Percentiles rank a stretch among this genome's conserved stretches.
These are phyloP conservation scores for Yarrowia galli DNA, from an alignment of 1,139 yeast genomes.

Conservation along the genomic window DNA sequence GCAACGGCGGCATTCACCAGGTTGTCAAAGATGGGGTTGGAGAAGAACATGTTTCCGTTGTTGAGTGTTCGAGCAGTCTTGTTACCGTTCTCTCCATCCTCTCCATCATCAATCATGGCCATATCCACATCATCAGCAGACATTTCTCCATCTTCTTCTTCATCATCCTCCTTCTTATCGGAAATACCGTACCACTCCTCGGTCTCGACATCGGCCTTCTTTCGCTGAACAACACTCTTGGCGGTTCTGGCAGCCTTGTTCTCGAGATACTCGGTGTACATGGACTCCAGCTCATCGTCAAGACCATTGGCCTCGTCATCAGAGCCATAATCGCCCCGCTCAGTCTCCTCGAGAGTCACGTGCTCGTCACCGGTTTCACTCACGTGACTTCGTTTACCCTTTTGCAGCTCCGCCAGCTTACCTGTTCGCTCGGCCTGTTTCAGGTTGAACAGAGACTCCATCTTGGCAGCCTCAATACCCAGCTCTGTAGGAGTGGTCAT, in stretches of 20 bases:
- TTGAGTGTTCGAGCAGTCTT: background rate
- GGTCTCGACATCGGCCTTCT: conserved; percentile 71
- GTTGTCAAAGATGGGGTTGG: conserved; percentile 34
- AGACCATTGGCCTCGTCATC: conserved; percentile 72
- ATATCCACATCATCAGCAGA: conserved; percentile 51
- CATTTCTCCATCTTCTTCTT: conserved; percentile 54
- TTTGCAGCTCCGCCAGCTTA: conserved; percentile 70
- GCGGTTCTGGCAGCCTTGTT: conserved; percentile 81
- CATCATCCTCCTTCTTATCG: conserved; percentile 53
- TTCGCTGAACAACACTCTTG: conserved; percentile 66
- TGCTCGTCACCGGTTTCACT: conserved; percentile 56
- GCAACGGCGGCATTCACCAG: conserved; percentile 29
- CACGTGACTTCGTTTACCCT: conserved; percentile 83
- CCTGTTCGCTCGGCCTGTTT: conserved; percentile 88
- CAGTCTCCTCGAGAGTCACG: conserved; percentile 57
- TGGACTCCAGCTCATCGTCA: conserved; percentile 80
- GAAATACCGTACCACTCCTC: conserved; percentile 84
- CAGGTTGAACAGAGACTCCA: conserved; percentile 80
- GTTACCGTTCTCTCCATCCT: conserved; percentile 52
- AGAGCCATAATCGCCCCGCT: conserved; percentile 55
- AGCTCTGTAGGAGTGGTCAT: conserved; percentile 93
- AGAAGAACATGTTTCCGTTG: conserved; percentile 40
- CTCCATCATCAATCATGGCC: conserved; percentile 50
- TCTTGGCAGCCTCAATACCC: conserved; percentile 93
- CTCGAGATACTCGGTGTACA: conserved; percentile 79